Conservation (phyloP, 805 yeast species). For the Saccharomycopsis vini region DNA sequence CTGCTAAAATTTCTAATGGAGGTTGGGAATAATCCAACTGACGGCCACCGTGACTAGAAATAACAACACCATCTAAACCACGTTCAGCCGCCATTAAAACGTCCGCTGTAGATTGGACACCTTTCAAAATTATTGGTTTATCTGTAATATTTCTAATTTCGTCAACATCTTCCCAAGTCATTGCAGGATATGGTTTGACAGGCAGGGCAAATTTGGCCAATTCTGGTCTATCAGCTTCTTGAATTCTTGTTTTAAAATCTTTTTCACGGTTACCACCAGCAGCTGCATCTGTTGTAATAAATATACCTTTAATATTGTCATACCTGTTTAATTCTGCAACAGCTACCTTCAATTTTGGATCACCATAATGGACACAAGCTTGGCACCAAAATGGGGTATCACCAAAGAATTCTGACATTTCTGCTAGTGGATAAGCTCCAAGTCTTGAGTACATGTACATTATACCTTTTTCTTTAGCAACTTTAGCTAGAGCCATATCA, state of each 20-base stretch:
- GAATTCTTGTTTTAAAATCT: conserved; percentile 26
- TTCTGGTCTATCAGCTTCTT: conserved; percentile 30
- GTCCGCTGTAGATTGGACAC: conserved; percentile 61
- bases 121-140: conserved; percentile 48
- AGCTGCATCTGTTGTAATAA: conserved; percentile 51
- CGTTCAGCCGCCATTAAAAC: conserved; percentile 47
- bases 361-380: conserved; percentile 33
- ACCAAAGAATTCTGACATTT: conserved; percentile 29
- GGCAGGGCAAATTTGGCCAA: conserved; percentile 46
- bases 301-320: conserved; percentile 39
- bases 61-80: conserved; percentile 54
- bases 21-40: conserved; percentile 57
- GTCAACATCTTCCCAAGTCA: conserved; percentile 30
- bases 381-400: conserved; percentile 41
- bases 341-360: conserved; percentile 29
- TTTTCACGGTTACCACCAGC: conserved; percentile 46
- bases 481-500: conserved; percentile 34
- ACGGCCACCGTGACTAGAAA: conserved; percentile 72
- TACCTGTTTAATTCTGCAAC: conserved; percentile 17
- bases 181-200: conserved; percentile 47
- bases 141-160: conserved; percentile 27
- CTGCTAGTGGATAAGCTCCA: conserved; percentile 34
- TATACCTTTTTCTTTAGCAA: conserved; percentile 32
- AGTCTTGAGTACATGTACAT: conserved; percentile 41
- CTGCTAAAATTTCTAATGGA: conserved; percentile 46